These are phyloP conservation scores for Venturia aucupariae DNA, from an alignment of 2,329 filamentous ascomycete genomes.

Conservation along the genomic window DNA sequence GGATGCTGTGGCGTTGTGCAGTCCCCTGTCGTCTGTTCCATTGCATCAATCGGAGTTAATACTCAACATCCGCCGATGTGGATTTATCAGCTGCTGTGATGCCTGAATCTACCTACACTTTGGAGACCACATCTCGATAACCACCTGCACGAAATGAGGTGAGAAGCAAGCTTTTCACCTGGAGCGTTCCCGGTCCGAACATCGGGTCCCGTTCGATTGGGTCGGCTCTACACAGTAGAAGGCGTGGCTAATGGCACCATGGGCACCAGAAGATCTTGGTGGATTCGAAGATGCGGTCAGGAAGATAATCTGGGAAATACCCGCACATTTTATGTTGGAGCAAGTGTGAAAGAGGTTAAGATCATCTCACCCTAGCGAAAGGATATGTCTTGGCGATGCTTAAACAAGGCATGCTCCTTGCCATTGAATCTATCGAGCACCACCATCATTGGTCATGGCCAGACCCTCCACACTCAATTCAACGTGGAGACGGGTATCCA, in stretches of 20 bases:
- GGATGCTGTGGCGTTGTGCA: neutral
- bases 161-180: neutral
- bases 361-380: neutral
- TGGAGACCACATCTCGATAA: neutral
- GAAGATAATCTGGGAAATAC: neutral
- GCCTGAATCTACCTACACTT: neutral
- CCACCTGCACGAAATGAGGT: too few species aligned
- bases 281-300: constrained; percentile 1
- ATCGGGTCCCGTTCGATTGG: neutral
- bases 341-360: neutral
- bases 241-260: too few species aligned
- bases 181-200: neutral
- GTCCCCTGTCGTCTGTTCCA: neutral
- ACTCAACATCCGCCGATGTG: neutral
- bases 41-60: neutral
- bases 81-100: neutral
- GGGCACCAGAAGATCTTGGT: neutral
- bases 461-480: neutral
- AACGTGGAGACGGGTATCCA: neutral
- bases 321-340: neutral
- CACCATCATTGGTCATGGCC: neutral
- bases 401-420: neutral
- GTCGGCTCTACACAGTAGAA: neutral
- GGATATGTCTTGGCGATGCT: neutral
- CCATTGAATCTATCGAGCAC: neutral